phyloP scores from a whole-genome alignment of 345 rosid species.

The Eucalyptus pauciflora region DNA sequence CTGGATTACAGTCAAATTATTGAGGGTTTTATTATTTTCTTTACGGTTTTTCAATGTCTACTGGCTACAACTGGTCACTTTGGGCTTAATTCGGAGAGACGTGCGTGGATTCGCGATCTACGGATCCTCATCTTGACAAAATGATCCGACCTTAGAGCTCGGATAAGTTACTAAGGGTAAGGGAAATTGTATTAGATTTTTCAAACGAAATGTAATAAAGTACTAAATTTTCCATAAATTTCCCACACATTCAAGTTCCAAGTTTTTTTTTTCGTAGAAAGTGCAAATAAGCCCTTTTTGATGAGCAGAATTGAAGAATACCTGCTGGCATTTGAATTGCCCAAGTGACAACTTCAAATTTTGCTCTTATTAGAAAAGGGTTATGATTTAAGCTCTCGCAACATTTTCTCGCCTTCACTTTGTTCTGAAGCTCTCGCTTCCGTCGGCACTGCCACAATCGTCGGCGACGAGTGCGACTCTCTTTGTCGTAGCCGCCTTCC shows the following conservation, averaged over 20 bases:
- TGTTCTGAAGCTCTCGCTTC: slow-evolving; percentile 6
- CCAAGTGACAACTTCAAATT: not conserved
- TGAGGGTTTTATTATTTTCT: not conserved
- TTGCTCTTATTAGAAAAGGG: too few species aligned
- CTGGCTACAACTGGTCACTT: not conserved
- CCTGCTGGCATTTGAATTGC: not conserved
- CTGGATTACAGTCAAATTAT: not conserved
- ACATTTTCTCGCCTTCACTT: slow-evolving; percentile 32
- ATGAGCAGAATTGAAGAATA: not conserved
- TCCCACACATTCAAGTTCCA: not conserved
- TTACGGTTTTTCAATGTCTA: not conserved
- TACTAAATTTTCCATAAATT: not conserved
- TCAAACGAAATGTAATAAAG: not conserved
- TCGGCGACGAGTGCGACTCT: not conserved
- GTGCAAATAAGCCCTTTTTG: not conserved
- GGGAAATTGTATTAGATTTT: not conserved
- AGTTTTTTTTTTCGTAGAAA: not conserved
- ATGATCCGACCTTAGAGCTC: not conserved
- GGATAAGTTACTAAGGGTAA: not conserved
- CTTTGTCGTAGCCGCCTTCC: rapidly evolving
- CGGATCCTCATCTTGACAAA: not conserved
- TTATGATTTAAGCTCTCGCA: not conserved
- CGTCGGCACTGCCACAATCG: not conserved
- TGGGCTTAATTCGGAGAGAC: not conserved
- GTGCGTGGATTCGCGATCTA: not conserved